Conservation (phyloP, 2,329 filamentous ascomycete genomes). For the Chrysoporthe puriensis region DNA sequence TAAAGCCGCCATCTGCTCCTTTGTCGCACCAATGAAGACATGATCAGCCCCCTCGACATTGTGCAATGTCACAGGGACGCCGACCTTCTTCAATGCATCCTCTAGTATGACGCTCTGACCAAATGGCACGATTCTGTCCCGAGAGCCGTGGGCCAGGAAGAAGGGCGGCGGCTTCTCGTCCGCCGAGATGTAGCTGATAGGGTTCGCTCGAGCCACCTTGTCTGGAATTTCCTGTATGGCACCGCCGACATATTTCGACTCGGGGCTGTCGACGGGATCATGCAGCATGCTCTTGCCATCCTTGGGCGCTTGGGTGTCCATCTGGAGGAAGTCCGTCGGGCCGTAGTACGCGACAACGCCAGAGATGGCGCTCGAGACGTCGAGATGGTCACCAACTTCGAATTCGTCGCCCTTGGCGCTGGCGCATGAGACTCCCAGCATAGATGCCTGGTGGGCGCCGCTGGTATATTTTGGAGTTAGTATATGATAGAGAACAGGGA, state of each 20-base stretch:
- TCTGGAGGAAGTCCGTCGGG: constrained; percentile 27
- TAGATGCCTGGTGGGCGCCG: constrained; percentile 23
- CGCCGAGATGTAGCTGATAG: constrained; percentile 22
- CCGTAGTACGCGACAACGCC: constrained; percentile 27
- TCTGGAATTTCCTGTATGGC: constrained; percentile 21
- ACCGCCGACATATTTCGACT: constrained; percentile 23
- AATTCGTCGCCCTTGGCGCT: constrained; percentile 21
- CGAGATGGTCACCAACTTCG: constrained; percentile 26
- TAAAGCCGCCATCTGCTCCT: constrained; percentile 22
- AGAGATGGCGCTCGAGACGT: constrained; percentile 21
- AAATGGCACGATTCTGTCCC: constrained; percentile 23
- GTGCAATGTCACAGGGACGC: constrained; percentile 14
- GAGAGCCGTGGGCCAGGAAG: constrained; percentile 23
- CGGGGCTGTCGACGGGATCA: constrained; percentile 22
- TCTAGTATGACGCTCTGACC: constrained; percentile 22
- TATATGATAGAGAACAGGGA: not conserved
- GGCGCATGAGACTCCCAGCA: constrained; percentile 22
- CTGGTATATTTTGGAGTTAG: not conserved
- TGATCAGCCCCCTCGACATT: constrained; percentile 21
- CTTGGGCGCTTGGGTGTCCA: constrained; percentile 18
- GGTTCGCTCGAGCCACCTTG: constrained; percentile 24
- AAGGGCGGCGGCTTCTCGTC: constrained; percentile 22
- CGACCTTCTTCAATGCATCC: constrained; percentile 15
- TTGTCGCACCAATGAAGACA: constrained; percentile 19
- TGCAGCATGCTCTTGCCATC: constrained; percentile 19